phyloP scores from a whole-genome alignment of 495 filamentous ascomycete genomes.

The Annulohypoxylon bovei region DNA sequence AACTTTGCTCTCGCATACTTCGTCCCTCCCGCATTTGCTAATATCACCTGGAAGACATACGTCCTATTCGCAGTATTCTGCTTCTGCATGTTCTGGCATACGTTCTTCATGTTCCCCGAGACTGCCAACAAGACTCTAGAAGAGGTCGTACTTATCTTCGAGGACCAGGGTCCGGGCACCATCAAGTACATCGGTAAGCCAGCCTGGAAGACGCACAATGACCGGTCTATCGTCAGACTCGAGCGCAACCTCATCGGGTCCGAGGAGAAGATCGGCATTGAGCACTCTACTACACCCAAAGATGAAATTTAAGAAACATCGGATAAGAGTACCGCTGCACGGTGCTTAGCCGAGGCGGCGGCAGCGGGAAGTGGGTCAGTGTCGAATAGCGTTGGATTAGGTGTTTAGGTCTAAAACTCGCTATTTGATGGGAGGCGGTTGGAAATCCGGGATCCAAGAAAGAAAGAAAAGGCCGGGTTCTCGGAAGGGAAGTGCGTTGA shows the following conservation, averaged over 20 bases:
- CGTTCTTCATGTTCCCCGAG: constrained; percentile 86
- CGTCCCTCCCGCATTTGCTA: constrained; percentile 77
- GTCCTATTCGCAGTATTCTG: constrained; percentile 81
- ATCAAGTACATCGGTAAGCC: constrained; percentile 71
- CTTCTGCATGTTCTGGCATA: constrained; percentile 74
- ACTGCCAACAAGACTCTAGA: constrained; percentile 84
- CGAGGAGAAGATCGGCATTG: constrained; percentile 46
- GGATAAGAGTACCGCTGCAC: background rate
- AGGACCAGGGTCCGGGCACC: constrained; percentile 57
- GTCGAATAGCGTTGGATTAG: background rate
- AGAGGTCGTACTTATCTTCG: constrained; percentile 78
- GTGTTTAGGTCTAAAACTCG: background rate
- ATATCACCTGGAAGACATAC: constrained; percentile 78
- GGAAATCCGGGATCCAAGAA: background rate
- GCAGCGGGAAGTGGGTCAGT: background rate
- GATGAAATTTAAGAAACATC: background rate
- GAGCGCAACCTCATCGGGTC: constrained; percentile 50
- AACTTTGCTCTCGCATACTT: constrained; percentile 85
- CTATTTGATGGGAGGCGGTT: constrained; percentile 1
- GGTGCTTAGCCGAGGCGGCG: background rate
- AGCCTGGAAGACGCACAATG: constrained; percentile 72
- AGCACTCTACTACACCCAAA: constrained; percentile 23
- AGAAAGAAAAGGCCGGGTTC: background rate
- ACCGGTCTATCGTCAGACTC: constrained; percentile 43
- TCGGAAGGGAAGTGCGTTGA: constrained; percentile 10